phyloP scores from a whole-genome alignment of 192 early-diverging fungal species.

The Coemansia sp. region DNA sequence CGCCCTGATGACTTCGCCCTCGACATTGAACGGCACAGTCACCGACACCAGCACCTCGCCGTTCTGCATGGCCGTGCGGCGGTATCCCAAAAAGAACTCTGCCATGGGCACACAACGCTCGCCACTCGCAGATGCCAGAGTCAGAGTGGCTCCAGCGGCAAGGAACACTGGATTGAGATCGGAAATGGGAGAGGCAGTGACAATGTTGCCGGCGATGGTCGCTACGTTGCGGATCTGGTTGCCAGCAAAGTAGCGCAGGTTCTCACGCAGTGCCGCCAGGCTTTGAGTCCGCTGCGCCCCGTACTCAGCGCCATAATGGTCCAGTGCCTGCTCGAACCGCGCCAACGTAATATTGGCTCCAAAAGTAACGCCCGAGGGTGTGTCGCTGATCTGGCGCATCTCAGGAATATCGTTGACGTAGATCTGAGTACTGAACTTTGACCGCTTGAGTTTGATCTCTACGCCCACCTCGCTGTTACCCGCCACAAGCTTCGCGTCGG shows the following conservation, averaged over 20 bases:
- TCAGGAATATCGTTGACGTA: constrained; percentile 70
- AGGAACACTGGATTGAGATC: constrained; percentile 87
- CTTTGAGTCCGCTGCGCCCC: constrained; percentile 52
- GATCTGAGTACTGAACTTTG: constrained; percentile 63
- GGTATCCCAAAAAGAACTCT: constrained; percentile 83
- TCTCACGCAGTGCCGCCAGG: constrained; percentile 70
- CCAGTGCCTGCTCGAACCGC: constrained; percentile 49
- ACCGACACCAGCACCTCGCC: constrained; percentile 70
- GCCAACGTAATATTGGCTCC: constrained; percentile 72
- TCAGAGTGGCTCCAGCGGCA: constrained; percentile 60
- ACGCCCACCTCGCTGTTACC: constrained; percentile 87
- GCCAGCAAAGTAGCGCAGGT: constrained; percentile 80
- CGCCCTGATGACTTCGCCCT: constrained; percentile 63
- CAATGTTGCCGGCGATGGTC: constrained; percentile 82
- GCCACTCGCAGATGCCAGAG: constrained; percentile 40
- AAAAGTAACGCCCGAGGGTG: constrained; percentile 46
- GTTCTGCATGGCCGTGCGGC: constrained; percentile 66
- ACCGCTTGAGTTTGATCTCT: constrained; percentile 75
- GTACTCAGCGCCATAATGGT: constrained; percentile 16
- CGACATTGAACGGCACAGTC: constrained; percentile 61
- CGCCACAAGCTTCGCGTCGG: constrained; percentile 72
- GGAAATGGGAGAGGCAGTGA: constrained; percentile 84
- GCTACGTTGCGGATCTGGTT: constrained; percentile 87
- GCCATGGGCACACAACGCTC: constrained; percentile 55
- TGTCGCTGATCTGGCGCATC: constrained; percentile 55